These are phyloP conservation scores for Serpula lacrymans DNA, from an alignment of 768 basidiomycete species.

Conservation along the genomic window DNA sequence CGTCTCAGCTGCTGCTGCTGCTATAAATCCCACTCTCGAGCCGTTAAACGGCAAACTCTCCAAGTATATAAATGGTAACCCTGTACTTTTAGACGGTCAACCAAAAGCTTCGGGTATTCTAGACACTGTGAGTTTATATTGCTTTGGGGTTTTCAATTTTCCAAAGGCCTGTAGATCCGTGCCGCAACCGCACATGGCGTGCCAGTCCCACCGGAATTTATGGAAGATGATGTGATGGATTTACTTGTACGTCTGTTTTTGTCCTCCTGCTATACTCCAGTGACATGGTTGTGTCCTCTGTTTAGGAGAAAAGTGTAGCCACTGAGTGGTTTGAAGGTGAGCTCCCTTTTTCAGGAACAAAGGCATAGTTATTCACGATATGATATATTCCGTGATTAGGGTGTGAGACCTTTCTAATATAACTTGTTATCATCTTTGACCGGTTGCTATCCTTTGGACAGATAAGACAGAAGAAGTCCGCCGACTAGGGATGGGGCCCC, in stretches of 20 bases:
- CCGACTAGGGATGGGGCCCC: constrained; percentile 71
- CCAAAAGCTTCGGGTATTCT: constrained; percentile 74
- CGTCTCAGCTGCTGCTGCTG: constrained; percentile 62
- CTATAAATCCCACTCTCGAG: constrained; percentile 59
- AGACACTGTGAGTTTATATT: constrained; percentile 51
- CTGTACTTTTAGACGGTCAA: constrained; percentile 70
- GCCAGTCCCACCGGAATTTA: constrained; percentile 67
- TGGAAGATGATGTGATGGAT: constrained; percentile 56
- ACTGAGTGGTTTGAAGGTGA: constrained; percentile 75
- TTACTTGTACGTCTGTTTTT: constrained; percentile 44
- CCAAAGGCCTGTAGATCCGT: constrained; percentile 42
- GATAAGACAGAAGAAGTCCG: constrained; percentile 76
- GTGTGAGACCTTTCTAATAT: constrained; percentile 31
- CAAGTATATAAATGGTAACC: constrained; percentile 64
- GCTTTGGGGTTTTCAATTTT: neutral
- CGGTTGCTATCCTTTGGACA: no score
- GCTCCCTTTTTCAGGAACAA: constrained; percentile 6
- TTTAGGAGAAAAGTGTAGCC: constrained; percentile 67
- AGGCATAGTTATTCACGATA: constrained; percentile 5
- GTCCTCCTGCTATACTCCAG: neutral
- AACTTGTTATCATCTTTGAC: neutral
- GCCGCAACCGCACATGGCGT: constrained; percentile 72
- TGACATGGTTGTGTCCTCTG: neutral
- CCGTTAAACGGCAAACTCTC: constrained; percentile 63
- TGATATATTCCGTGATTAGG: constrained; percentile 26